Evolutionary conservation across 1,284 basidiomycete species (phyloP), one percentile per base, ranked within the genome.

Genomic region (Cryptococcus amylolentus): DNA sequence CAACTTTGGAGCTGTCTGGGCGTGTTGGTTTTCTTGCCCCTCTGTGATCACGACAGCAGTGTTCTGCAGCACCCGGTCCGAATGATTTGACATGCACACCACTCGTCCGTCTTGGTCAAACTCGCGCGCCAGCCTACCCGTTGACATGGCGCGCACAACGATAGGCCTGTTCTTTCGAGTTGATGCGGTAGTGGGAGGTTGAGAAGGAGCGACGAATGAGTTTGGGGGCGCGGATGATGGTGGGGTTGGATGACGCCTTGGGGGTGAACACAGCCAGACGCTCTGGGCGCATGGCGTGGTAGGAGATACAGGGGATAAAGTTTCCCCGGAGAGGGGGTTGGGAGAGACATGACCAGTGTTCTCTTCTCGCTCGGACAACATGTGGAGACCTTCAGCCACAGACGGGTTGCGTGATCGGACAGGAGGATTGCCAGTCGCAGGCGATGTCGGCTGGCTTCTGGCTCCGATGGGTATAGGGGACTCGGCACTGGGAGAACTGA

Each of bases 41-140:
- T 35, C 31, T 35, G 6, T 35, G 31, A 2, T 35, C 5, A 42
- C 41, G 14, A 23, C 16, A 42, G 41, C 41, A 42, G 41, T 42
- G 7, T 42, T 23, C 14, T 42, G 41, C 41, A 60, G 45, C n/a
- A 60, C 38, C 14, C 59, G 27, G 27, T 65, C 59, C 7, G 62
- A 67, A 49, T 69, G 67, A 18, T 26, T 42, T 1, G 56, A 58
- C 0, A 69, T 37, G 40, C 60, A 64, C 1, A 62, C 40, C 13
- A 66, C 47, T 20, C 57, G 40, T 5, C 63, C 64, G 14, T 64
- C 51, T 16, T 52, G 50, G 52, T 68, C 67, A 44, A 54, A 58
- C 20, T 61, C 57, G 0, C 16, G 39, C 7, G 61, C 58, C 0
- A 66, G 44, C 50, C 60, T 39, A 2, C 63, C 65, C 2, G 60